Base-by-base conservation (phyloP, 345 rosid species). In the Euphorbia peplus region DNA sequence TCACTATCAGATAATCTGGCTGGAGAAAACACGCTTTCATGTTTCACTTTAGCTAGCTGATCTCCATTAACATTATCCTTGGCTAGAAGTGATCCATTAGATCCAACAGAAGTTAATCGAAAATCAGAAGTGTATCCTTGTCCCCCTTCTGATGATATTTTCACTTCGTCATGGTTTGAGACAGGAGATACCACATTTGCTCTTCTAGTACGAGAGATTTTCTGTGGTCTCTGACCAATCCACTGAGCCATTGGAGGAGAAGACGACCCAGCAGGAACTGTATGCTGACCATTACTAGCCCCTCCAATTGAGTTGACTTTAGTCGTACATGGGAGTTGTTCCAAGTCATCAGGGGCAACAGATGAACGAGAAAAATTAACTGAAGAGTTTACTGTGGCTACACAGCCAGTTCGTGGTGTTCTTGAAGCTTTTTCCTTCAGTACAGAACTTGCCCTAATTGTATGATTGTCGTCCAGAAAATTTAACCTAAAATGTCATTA, bases 211-310 rank as follows among this genome's bases (percentile, higher is more conserved):
- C 90, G 88, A 42, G 83, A 75, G n/a, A 73, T 82, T 58, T 86
- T 86, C 32, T 82, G 84, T 29, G 81, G 83, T 55, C 87, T 86
- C 58, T 86, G 88, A 66, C 86, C 85, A 68, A 54, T 82, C 88
- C 90, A 86, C 54, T 86, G 83, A 66, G 88, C 77, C 80, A 82
- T 75, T 22, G 86, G 78, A 19, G 84, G 80, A 42, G 87, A 77
- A 21, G 90, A 74, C 37, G 87, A 82, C 29, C 81, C 86, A 29
- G 81, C 57, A 19, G 86, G 73, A 59, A 79, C 18, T n/a, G 84
- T 68, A 48, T 81, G 83, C 70, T 83, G 82, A 39, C 84, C 83
- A 70, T 76, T 83, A 71, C 71, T 79, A 54, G 77, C 42, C 61
- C 70, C 84, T 42, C 73, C 76, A 66, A 73, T 62, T 46, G 77